Conservation (phyloP, 164 flowering plant species). For the Dillenia suffruticosa region DNA sequence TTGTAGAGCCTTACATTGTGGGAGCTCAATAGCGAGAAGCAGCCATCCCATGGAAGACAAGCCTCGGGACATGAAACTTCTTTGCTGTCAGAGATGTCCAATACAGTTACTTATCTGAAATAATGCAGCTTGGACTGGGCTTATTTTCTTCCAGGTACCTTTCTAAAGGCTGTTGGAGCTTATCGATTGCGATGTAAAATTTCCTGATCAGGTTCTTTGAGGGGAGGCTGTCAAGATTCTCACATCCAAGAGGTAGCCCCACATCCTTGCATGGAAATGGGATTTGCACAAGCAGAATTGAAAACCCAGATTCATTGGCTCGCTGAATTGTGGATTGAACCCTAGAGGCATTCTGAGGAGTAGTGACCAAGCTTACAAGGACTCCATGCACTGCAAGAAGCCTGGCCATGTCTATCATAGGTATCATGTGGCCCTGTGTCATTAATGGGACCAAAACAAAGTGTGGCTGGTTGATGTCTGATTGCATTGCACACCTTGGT, state of each 20-base stretch:
- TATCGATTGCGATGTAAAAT: conserved; percentile 11
- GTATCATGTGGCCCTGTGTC: conserved; percentile 34
- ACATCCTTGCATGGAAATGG: conserved; percentile 24
- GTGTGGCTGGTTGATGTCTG: conserved; percentile 14
- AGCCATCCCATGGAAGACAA: conserved; percentile 25
- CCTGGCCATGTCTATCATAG: conserved; percentile 28
- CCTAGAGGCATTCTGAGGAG: conserved; percentile 24
- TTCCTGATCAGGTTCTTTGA: conserved; percentile 1
- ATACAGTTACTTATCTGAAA: conserved; percentile 20
- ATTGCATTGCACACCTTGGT: conserved; percentile 4
- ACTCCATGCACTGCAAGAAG: conserved; percentile 20
- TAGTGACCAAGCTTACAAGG: conserved; percentile 22
- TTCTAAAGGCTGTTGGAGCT: conserved; percentile 15
- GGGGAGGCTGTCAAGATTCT: conserved; percentile 22
- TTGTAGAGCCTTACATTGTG: neutral
- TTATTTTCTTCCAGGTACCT: neutral
- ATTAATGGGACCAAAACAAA: conserved; percentile 26
- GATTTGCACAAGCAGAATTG: conserved; percentile 14
- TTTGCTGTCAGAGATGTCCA: conserved; percentile 21
- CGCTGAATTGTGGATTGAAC: conserved; percentile 3
- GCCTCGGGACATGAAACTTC: conserved; percentile 27
- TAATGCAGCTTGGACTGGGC: conserved; percentile 25
- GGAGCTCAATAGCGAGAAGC: conserved; percentile 17
- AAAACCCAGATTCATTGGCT: conserved; percentile 13
- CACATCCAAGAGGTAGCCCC: conserved; percentile 26